Evolutionary conservation across 1,139 yeast genomes (phyloP), one percentile per base, ranked within the genome.

Genomic region (Suhomyces bribrorum): DNA sequence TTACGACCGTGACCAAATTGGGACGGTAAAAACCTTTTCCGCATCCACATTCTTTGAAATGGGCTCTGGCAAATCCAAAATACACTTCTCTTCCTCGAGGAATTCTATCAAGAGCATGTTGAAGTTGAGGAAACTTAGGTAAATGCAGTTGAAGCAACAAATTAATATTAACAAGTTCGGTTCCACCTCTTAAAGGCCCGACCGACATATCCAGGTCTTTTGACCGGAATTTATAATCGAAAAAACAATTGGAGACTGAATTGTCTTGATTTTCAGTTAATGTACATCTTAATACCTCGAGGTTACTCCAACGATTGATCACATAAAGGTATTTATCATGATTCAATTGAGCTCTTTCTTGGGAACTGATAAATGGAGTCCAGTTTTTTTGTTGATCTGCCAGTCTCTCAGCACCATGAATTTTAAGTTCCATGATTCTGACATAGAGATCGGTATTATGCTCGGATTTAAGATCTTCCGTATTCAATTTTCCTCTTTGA

Each of bases 331-430:
- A 46, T 32, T 55, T 55, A 47, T 69, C 75, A 46, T 51, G 54
- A 13, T 50, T 52, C 36, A 46, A 40, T 13, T 35, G 35, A 6
- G 36, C 35, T 31, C 68, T 52, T 18, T 54, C 57, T 3, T 34
- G 32, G 22, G 49, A 49, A 40, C 63, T 60, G 11, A 66, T 42
- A 38, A 70, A 59, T 0, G 76, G 76, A 2, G 74, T 66, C 76
- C 76, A 71, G 46, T 71, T 71, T 47, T 71, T 71, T 42, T 69
- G 73, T 18, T 47, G 37, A 7, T 12, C 54, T 7, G 40, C 44
- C 17, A 50, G 52, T 15, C 67, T 48, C 9, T 48, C 46, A 13
- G 45, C 35, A 23, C 57, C 56, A 23, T 56, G 55, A 14, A 61
- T 46, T 24, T 47, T 43, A 20, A 69, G 53, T 44, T 67, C 73